phyloP scores from a whole-genome alignment of 306 rosid species.

The Abrus pulchellus region DNA sequence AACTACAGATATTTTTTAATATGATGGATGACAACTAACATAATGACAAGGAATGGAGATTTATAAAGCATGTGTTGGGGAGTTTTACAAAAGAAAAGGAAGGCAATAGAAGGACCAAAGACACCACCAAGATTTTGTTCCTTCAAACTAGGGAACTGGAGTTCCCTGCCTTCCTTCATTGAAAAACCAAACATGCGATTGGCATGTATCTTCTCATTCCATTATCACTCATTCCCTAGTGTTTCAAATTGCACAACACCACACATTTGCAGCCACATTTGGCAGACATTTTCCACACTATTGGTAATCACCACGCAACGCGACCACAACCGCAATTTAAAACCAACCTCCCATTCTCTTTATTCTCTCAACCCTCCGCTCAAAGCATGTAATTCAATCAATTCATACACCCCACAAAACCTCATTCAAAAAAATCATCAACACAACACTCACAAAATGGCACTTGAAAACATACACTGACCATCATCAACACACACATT shows the following conservation, averaged over 20 bases:
- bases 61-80: neutral
- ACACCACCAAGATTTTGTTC: neutral
- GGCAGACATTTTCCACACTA: neutral
- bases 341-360: neutral
- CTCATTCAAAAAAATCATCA: neutral
- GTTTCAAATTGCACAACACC: neutral
- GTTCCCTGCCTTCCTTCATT: slow-evolving; percentile 8
- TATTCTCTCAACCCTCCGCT: neutral
- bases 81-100: neutral
- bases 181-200: neutral
- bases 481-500: slow-evolving; percentile 4
- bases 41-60: neutral
- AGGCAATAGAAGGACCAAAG: neutral
- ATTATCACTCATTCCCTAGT: neutral
- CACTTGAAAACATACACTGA: slow-evolving; percentile 17
- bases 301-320: neutral
- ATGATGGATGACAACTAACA: neutral
- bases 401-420: neutral
- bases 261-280: neutral
- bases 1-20: neutral
- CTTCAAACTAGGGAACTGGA: neutral
- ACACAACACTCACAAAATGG: slow-evolving; percentile 12
- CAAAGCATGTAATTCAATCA: neutral
- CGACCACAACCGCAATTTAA: neutral
- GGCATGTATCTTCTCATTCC: neutral